phyloP scores from a whole-genome alignment of 306 rosid species.

The Mimosa pudica region DNA sequence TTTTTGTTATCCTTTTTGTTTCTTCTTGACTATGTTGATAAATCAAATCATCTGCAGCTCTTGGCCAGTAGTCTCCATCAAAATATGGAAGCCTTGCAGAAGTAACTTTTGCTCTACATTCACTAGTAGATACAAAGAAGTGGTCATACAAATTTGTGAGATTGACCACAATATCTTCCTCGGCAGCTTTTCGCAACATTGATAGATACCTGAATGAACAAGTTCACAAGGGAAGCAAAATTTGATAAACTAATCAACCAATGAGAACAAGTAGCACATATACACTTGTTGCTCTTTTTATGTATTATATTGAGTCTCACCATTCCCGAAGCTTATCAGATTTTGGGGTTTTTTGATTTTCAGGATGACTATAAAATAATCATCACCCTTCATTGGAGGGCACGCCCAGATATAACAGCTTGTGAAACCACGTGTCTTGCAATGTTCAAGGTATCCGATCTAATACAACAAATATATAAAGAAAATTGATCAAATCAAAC shows the following conservation, averaged over 20 bases:
- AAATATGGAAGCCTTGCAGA: slow-evolving; percentile 97
- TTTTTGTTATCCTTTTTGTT: slow-evolving; percentile 85
- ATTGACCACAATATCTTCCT: slow-evolving; percentile 81
- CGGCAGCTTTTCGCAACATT: slow-evolving; percentile 91
- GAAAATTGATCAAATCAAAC: slow-evolving; percentile 13
- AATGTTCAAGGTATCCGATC: slow-evolving; percentile 98
- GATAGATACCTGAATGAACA: slow-evolving; percentile 71
- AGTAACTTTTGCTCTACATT: slow-evolving; percentile 88
- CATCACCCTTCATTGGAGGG: slow-evolving; percentile 99
- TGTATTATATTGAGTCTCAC: slow-evolving; percentile 45
- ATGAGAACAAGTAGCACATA: slow-evolving; percentile 14
- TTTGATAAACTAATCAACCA: slow-evolving; percentile 30
- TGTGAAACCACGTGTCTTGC: slow-evolving; percentile 92
- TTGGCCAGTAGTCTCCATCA: slow-evolving; percentile 99
- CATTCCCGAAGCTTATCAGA: slow-evolving; percentile 99
- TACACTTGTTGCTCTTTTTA: slow-evolving; percentile 14
- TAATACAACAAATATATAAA: slow-evolving; percentile 35
- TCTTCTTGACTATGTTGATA: slow-evolving; percentile 95
- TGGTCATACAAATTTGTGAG: slow-evolving; percentile 92
- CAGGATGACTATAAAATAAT: slow-evolving; percentile 97
- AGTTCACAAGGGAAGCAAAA: slow-evolving; percentile 34
- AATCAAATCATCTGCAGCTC: slow-evolving; percentile 98
- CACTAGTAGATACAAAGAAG: slow-evolving; percentile 84
- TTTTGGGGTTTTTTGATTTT: slow-evolving; percentile 98
- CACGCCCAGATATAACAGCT: slow-evolving; percentile 99